These are phyloP conservation scores for Lipomyces yamadae DNA, from an alignment of 805 yeast species.

Conservation along the genomic window DNA sequence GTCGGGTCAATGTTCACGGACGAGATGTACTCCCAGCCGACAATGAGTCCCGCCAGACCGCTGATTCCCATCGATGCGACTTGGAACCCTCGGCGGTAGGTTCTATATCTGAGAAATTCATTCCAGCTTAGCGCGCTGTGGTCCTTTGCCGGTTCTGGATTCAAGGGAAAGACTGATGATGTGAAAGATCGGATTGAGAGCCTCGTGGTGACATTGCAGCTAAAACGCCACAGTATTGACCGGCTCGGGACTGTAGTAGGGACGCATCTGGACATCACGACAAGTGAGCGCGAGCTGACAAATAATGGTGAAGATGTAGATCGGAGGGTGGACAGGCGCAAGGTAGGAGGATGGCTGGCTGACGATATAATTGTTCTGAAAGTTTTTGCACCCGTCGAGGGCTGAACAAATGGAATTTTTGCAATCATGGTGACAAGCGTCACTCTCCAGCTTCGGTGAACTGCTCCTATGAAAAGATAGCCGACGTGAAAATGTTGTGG, in stretches of 20 bases:
- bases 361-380: neutral
- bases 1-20: conserved; percentile 87
- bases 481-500: neutral
- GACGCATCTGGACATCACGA: neutral
- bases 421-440: neutral
- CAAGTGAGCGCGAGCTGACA: neutral
- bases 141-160: neutral
- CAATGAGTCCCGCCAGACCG: conserved; percentile 64
- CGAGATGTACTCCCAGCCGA: conserved; percentile 77
- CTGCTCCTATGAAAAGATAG: neutral
- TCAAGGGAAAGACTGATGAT: neutral
- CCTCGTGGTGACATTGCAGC: neutral
- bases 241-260: neutral
- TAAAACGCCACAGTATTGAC: neutral
- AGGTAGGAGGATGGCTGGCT: neutral
- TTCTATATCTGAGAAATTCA: conserved; percentile 75
- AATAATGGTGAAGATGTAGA: neutral
- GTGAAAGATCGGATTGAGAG: neutral
- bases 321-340: neutral
- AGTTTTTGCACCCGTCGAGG: neutral
- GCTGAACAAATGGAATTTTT: neutral
- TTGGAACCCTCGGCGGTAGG: conserved; percentile 73
- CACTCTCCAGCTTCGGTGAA: neutral
- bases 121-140: conserved; percentile 64
- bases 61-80: conserved; percentile 69